These are phyloP conservation scores for Sporothrix brasiliensis DNA, from an alignment of 2,329 filamentous ascomycete species.

Conservation along the genomic window DNA sequence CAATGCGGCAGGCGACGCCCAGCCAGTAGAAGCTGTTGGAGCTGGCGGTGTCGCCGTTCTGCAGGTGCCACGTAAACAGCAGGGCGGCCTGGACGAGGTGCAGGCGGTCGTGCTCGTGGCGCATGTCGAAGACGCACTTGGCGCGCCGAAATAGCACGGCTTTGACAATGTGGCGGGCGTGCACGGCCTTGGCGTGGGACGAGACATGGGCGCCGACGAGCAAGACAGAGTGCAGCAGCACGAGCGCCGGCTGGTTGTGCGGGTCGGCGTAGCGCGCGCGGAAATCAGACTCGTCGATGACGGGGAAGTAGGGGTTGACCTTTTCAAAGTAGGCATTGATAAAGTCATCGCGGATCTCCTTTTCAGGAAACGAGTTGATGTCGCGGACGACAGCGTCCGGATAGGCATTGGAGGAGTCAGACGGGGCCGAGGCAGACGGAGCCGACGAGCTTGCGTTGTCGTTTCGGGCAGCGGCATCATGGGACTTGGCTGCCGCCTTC, in stretches of 20 bases:
- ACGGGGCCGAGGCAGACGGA: background rate
- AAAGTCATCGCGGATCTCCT: conserved; percentile 32
- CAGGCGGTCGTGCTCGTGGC: conserved; percentile 30
- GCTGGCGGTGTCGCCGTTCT: conserved; percentile 30
- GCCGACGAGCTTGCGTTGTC: background rate
- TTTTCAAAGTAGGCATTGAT: conserved; percentile 31
- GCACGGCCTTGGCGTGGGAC: conserved; percentile 17
- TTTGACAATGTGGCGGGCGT: conserved; percentile 30
- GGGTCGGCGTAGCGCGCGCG: conserved; percentile 28
- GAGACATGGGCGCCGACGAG: conserved; percentile 31
- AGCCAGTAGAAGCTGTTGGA: conserved; percentile 31
- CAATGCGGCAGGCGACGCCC: conserved; percentile 29
- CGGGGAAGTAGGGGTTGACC: conserved; percentile 33
- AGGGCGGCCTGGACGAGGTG: conserved; percentile 30
- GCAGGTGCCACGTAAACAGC: conserved; percentile 31
- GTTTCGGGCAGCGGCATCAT: background rate
- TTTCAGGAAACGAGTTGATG: conserved; percentile 31
- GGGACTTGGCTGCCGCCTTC: no score
- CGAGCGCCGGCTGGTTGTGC: conserved; percentile 24
- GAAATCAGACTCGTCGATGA: conserved; percentile 32
- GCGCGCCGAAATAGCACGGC: conserved; percentile 29
- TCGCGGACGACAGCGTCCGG: conserved; percentile 8
- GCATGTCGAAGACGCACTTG: conserved; percentile 32
- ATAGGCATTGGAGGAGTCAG: background rate
- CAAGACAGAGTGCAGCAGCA: conserved; percentile 29